These are phyloP conservation scores for Leishmania martiniquensis DNA, from an alignment of 208 protist species.

Conservation along the genomic window DNA sequence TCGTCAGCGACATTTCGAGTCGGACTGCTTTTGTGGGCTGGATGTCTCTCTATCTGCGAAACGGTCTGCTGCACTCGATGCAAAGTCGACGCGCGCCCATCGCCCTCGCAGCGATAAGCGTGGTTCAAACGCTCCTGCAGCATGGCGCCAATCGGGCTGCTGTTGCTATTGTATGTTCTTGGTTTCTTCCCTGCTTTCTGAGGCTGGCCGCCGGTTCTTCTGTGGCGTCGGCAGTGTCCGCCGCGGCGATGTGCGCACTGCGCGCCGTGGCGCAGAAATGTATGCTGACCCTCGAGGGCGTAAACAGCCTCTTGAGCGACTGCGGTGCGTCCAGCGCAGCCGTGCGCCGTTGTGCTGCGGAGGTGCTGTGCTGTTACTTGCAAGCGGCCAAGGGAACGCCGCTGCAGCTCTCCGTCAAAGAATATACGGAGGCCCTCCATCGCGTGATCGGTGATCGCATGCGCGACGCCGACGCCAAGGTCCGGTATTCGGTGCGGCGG, in stretches of 20 bases:
- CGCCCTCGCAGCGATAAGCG: constrained; percentile 15
- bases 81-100: constrained; percentile 43
- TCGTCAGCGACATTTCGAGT: constrained; percentile 33
- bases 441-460: constrained; percentile 43
- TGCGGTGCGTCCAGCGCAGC: constrained; percentile 31
- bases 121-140: constrained; percentile 12
- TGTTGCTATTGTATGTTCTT: constrained; percentile 32
- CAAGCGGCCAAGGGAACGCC: constrained; percentile 45
- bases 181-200: constrained; percentile 56
- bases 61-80: constrained; percentile 43
- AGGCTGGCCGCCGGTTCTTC: constrained; percentile 38
- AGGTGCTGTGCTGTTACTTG: constrained; percentile 40
- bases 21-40: constrained; percentile 35
- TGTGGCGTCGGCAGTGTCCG: constrained; percentile 17
- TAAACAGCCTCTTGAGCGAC: constrained; percentile 44
- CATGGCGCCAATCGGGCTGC: constrained; percentile 5
- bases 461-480: constrained; percentile 48
- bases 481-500: constrained; percentile 35
- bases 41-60: constrained; percentile 52
- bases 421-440: constrained; percentile 40
- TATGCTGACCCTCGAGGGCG: constrained; percentile 45
- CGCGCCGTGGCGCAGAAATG: constrained; percentile 30
- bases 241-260: constrained; percentile 36
- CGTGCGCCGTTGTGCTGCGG: constrained; percentile 44
- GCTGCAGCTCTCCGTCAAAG: constrained; percentile 28